Percentiles rank a stretch among this genome's conserved stretches.
Conservation (phyloP, 306 rosid species). For the Acacia crassicarpa region DNA sequence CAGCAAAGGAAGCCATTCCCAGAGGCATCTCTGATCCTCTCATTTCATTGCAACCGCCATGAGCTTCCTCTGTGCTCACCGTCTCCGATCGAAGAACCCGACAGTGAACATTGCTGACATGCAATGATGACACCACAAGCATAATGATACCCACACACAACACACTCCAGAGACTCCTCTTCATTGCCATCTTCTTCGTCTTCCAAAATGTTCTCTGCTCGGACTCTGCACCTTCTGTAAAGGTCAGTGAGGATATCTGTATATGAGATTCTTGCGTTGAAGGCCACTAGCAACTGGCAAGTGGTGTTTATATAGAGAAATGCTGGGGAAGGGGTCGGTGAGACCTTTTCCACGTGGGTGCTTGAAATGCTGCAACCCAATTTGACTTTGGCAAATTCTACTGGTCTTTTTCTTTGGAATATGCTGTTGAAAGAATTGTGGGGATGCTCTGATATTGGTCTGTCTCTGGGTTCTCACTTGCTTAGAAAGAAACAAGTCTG, state of each 20-base stretch:
- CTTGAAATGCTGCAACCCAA: constrained; percentile 27
- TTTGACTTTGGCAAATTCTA: constrained; percentile 50
- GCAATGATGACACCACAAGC: constrained; percentile 40
- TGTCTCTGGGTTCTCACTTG: constrained; percentile 16
- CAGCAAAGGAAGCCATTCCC: constrained; percentile 43
- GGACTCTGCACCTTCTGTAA: not conserved
- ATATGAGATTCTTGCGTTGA: not conserved
- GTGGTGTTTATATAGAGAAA: constrained; percentile 24
- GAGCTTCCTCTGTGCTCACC: not conserved
- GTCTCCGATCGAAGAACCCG: constrained; percentile 51
- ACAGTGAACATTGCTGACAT: constrained; percentile 51
- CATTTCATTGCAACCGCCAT: constrained; percentile 31
- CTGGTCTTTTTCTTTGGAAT: not conserved
- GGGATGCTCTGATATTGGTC: not conserved
- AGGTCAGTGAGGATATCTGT: not conserved
- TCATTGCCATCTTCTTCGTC: constrained; percentile 32
- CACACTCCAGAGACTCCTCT: constrained; percentile 35
- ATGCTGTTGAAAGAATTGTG: not conserved
- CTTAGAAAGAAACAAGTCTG: not conserved
- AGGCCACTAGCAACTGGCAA: not conserved
- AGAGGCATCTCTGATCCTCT: constrained; percentile 25
- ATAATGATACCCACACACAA: constrained; percentile 35
- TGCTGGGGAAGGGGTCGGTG: constrained; percentile 37
- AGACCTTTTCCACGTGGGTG: constrained; percentile 36
- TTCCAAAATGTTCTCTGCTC: not conserved